phyloP scores from a whole-genome alignment of 208 protist species.

The Eutreptiella sp. region DNA sequence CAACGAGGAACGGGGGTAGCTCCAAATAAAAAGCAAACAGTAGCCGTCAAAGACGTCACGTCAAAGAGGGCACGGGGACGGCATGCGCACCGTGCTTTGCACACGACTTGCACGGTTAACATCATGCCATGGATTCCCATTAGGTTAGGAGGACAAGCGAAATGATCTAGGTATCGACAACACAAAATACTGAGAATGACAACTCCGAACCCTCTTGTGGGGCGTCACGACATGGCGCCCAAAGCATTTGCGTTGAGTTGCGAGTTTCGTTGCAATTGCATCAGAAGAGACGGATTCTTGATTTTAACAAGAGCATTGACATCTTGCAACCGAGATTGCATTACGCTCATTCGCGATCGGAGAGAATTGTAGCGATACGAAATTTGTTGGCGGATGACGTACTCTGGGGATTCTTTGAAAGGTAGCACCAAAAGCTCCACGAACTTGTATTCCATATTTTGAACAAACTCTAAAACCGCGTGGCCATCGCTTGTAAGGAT shows the following conservation, averaged over 20 bases:
- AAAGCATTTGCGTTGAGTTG: neutral
- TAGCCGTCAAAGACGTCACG: too few relatives aligned
- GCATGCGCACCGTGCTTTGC: too few relatives aligned
- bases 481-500: conserved; percentile 68
- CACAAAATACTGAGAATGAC: too few relatives aligned
- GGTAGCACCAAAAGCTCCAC: conserved; percentile 79
- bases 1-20: too few relatives aligned
- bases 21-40: too few relatives aligned
- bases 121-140: too few relatives aligned
- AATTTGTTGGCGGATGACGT: conserved; percentile 77
- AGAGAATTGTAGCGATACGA: conserved; percentile 81
- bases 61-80: too few relatives aligned
- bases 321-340: conserved; percentile 77
- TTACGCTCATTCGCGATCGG: conserved; percentile 67
- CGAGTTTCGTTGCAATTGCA: conserved; percentile 31
- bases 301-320: conserved; percentile 50
- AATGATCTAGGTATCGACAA: too few relatives aligned
- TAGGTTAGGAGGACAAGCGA: too few relatives aligned
- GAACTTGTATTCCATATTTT: conserved; percentile 89
- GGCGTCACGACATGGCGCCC: too few relatives aligned
- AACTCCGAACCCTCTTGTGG: too few relatives aligned
- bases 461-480: conserved; percentile 80
- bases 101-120: too few relatives aligned
- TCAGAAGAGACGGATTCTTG: conserved; percentile 38
- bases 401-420: conserved; percentile 69